A percentile compares a stretch with the other conserved stretches of the same genome.
Conservation (phyloP, 2,329 filamentous ascomycete species). For the Aspergillus sp. region DNA sequence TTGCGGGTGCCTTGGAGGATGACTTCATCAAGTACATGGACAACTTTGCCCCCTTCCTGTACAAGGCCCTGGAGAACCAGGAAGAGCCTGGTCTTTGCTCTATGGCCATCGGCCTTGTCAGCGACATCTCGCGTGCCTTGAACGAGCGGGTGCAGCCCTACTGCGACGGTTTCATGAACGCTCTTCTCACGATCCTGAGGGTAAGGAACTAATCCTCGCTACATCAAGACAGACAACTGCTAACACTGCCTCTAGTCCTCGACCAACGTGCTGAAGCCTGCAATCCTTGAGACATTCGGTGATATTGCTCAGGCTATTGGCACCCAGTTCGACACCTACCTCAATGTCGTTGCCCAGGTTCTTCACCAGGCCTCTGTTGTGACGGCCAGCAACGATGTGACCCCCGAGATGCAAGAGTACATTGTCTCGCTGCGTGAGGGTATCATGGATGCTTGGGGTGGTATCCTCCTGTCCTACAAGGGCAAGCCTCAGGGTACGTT, state of each 20-base stretch:
- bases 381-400: slow-evolving; percentile 73
- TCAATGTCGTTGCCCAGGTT: slow-evolving; percentile 88
- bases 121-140: slow-evolving; percentile 90
- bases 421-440: slow-evolving; percentile 92
- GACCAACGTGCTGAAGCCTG: slow-evolving; percentile 94
- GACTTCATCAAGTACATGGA: slow-evolving; percentile 99
- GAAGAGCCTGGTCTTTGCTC: slow-evolving; percentile 92
- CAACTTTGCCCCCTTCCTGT: slow-evolving; percentile 85
- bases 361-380: slow-evolving; percentile 90
- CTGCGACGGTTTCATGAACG: slow-evolving; percentile 98
- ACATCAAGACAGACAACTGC: slow-evolving; percentile 17
- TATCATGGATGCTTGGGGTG: slow-evolving; percentile 99
- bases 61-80: slow-evolving; percentile 91
- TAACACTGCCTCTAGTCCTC: slow-evolving; percentile 63
- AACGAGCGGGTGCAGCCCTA: slow-evolving; percentile 89
- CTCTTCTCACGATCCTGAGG: slow-evolving; percentile 86
- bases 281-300: slow-evolving; percentile 95
- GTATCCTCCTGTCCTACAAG: slow-evolving; percentile 94
- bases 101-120: slow-evolving; percentile 96
- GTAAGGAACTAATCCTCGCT: slow-evolving; percentile 46
- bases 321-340: slow-evolving; percentile 88
- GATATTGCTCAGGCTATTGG: slow-evolving; percentile 95
- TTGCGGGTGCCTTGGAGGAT: slow-evolving; percentile 87
- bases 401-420: slow-evolving; percentile 96
- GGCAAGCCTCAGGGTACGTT: slow-evolving; percentile 51